Evolutionary conservation across 306 rosid genomes (phyloP).

Genomic region (Pterocarpus santalinus): DNA sequence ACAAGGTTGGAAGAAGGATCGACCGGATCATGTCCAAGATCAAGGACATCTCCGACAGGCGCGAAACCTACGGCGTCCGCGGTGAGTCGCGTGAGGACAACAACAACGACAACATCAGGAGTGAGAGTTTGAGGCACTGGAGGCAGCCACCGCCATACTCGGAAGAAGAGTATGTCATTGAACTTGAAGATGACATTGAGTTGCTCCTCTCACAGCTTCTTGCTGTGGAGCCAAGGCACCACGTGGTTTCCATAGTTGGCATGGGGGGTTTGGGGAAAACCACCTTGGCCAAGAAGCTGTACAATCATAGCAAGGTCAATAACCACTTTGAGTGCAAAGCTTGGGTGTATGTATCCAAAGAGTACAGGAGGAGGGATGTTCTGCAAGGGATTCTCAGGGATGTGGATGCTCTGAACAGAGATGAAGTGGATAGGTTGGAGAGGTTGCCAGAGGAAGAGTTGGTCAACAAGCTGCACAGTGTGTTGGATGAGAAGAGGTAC

Average conservation of each 20-base stretch:
- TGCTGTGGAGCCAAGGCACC: constrained; percentile 24
- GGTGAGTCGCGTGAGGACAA: neutral
- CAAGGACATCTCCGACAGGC: constrained; percentile 42
- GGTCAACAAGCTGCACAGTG: constrained; percentile 36
- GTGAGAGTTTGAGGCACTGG: constrained; percentile 47
- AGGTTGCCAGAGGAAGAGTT: constrained; percentile 46
- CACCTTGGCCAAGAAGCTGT: constrained; percentile 53
- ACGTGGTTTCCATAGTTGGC: constrained; percentile 58
- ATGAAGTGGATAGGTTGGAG: constrained; percentile 28
- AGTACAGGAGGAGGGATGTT: constrained; percentile 53
- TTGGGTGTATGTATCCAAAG: constrained; percentile 61
- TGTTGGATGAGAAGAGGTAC: constrained; percentile 55
- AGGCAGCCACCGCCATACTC: constrained; percentile 52
- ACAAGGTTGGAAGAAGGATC: constrained; percentile 35
- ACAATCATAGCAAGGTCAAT: constrained; percentile 23
- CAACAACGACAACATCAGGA: neutral
- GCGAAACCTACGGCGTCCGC: constrained; percentile 44
- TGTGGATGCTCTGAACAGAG: constrained; percentile 39
- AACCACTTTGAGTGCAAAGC: constrained; percentile 53
- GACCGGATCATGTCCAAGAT: constrained; percentile 31
- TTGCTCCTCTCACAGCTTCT: constrained; percentile 36
- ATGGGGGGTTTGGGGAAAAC: constrained; percentile 64
- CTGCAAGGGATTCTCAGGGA: constrained; percentile 49
- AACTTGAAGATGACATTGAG: constrained; percentile 51
- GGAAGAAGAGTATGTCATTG: constrained; percentile 57